A percentile compares a stretch with the other conserved stretches of the same genome.
Evolutionary conservation across 805 yeast genomes (phyloP).

Genomic region (Lachancea fermentati): DNA sequence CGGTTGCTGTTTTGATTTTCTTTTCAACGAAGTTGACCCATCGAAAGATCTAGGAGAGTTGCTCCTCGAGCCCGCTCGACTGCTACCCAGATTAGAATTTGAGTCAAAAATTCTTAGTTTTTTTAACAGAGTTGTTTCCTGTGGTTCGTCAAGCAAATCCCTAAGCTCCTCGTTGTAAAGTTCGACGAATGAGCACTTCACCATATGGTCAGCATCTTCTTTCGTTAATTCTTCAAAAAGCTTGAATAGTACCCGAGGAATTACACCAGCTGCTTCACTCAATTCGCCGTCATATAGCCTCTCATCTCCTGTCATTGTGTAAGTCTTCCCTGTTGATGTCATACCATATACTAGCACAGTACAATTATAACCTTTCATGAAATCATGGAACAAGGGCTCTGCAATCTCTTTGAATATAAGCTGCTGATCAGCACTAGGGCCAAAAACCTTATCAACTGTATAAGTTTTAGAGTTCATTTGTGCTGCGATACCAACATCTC

Average conservation of each 20-base stretch:
- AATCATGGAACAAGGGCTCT: slow-evolving; percentile 55
- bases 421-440: slow-evolving; percentile 72
- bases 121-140: slow-evolving; percentile 35
- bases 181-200: slow-evolving; percentile 77
- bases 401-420: slow-evolving; percentile 64
- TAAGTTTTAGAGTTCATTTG: slow-evolving; percentile 50
- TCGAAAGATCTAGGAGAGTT: slow-evolving; percentile 20
- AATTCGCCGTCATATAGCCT: slow-evolving; percentile 29
- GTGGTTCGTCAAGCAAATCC: slow-evolving; percentile 49
- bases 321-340: slow-evolving; percentile 88
- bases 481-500: slow-evolving; percentile 36
- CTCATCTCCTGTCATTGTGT: slow-evolving; percentile 70
- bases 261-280: slow-evolving; percentile 53
- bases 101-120: slow-evolving; percentile 49
- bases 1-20: not conserved
- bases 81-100: slow-evolving; percentile 10
- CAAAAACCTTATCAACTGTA: slow-evolving; percentile 74
- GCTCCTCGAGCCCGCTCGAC: slow-evolving; percentile 17
- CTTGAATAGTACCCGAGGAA: slow-evolving; percentile 52
- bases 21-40: not conserved
- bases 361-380: slow-evolving; percentile 71
- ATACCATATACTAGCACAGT: slow-evolving; percentile 87
- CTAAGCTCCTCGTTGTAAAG: slow-evolving; percentile 80
- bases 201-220: slow-evolving; percentile 48
- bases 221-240: slow-evolving; percentile 48